phyloP scores from a whole-genome alignment of 352 stramenopile genomes.

The Plasmopara viticola region DNA sequence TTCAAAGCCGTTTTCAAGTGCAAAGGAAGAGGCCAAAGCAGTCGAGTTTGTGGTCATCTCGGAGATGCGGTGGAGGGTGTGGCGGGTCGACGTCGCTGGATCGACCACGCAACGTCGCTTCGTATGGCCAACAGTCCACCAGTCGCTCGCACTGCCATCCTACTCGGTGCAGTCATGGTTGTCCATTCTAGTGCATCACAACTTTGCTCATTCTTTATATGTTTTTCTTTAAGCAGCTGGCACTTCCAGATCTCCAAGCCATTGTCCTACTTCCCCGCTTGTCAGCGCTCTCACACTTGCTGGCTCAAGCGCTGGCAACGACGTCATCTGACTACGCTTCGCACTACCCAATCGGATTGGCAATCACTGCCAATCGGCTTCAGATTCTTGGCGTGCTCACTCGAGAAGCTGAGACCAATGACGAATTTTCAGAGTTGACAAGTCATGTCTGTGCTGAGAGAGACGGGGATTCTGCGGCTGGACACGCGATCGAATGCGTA shows the following conservation, averaged over 20 bases:
- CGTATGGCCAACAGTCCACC: conserved; percentile 36
- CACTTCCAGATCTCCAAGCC: background rate
- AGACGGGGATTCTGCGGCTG: background rate
- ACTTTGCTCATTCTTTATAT: background rate
- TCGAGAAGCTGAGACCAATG: background rate
- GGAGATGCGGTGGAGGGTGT: conserved; percentile 25
- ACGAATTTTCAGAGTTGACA: background rate
- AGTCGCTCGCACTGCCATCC: conserved; percentile 27
- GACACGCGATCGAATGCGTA: conserved; percentile 1
- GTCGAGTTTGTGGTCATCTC: conserved; percentile 29
- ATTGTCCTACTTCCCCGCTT: conserved; percentile 7
- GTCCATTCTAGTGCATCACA: too few species aligned
- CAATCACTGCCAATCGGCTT: conserved; percentile 13
- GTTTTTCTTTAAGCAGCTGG: conserved; percentile 8
- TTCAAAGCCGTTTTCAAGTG: conserved; percentile 11
- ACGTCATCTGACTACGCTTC: conserved; percentile 4
- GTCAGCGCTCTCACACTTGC: conserved; percentile 7
- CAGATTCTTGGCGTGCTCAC: conserved; percentile 15
- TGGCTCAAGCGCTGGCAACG: conserved; percentile 7
- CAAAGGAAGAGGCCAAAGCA: background rate
- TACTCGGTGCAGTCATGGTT: conserved; percentile 10
- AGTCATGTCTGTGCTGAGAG: background rate
- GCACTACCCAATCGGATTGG: conserved; percentile 10
- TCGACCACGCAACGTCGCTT: conserved; percentile 2
- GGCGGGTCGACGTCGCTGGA: conserved; percentile 14